Conservation (phyloP, 768 basidiomycete genomes). For the Leccinum uliginosum region DNA sequence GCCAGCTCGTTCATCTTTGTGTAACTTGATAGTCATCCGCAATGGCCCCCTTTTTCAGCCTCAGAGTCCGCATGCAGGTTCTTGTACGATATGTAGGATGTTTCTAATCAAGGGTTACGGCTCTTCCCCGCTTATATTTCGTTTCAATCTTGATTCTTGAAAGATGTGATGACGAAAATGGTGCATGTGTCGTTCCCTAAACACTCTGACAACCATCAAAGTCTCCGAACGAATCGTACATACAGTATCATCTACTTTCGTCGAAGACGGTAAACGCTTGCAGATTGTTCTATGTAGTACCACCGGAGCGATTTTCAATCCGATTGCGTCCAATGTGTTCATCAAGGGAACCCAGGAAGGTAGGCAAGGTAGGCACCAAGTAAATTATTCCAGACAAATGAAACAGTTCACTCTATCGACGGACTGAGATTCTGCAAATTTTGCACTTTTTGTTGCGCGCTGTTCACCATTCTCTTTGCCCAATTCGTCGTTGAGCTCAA, state of each 20-base stretch:
- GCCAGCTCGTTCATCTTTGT: not conserved
- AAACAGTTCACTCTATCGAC: not conserved
- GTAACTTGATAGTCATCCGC: not conserved
- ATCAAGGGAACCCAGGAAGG: not conserved
- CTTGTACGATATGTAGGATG: not conserved
- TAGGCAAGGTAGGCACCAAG: not conserved
- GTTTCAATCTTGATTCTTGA: not conserved
- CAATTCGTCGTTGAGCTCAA: constrained; percentile 10
- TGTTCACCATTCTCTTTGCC: constrained; percentile 13
- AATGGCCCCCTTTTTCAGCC: not conserved
- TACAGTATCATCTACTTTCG: too few relatives aligned
- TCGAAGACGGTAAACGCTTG: too few relatives aligned
- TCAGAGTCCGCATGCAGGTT: not conserved
- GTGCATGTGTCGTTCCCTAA: not conserved
- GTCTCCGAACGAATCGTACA: not conserved
- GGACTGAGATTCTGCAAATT: constrained; percentile 2
- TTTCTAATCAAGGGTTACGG: not conserved
- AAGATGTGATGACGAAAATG: not conserved
- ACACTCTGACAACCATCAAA: too few relatives aligned
- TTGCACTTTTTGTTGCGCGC: constrained; percentile 13
- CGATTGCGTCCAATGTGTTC: not conserved
- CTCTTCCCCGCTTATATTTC: not conserved
- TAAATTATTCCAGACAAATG: not conserved
- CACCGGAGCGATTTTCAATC: not conserved
- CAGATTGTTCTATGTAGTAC: not conserved